Base-by-base conservation (phyloP, 441 rosid genomes). In the Raphanus hybrid region DNA sequence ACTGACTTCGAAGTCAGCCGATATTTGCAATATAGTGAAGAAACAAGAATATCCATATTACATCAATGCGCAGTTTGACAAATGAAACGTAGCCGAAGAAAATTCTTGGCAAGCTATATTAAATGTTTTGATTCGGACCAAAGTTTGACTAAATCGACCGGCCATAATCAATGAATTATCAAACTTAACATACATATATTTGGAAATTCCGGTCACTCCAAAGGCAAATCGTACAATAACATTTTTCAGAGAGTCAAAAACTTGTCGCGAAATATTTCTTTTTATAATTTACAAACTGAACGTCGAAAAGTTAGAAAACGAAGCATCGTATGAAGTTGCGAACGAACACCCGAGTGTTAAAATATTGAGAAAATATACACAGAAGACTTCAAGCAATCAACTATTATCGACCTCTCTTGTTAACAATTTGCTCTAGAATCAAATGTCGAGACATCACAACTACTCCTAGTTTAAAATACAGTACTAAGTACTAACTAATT, bases 171-270 rank as follows among this genome's bases (percentile, higher is more conserved):
- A 73, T 78, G 41, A 54, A 16, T 27, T 73, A 67, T 68, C 61
- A 68, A 62, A 78, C 14, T 68, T 68, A 68, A 78, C 74, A 68
- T 61, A 50, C 23, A 78, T 62, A 78, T 18, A 78, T 73, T 73
- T 62, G 78, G 62, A 45, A 69, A 67, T 73, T 8, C 10, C 27
- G 50, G 77, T 67, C 81, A 64, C 55, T 61, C 69, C 23, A 63
- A 52, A 26, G 62, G 70, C 5, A 73, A 71, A 50, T 67, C 64
- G 74, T 73, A 68, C 66, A 67, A 64, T 11, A 71, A 57, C 48
- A 77, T 48, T 20, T 61, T 7, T 72, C 11, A 60, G 35, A 72
- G 20, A 37, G 74, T 78, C 81, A 73, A 78, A 78, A 78, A 69
- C 32, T 35, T 45, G 23, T 48, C 18, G 67, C 41, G 1, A 58